Base-by-base conservation (phyloP, 2,329 filamentous ascomycete genomes). In the Incumbomyces lentus region DNA sequence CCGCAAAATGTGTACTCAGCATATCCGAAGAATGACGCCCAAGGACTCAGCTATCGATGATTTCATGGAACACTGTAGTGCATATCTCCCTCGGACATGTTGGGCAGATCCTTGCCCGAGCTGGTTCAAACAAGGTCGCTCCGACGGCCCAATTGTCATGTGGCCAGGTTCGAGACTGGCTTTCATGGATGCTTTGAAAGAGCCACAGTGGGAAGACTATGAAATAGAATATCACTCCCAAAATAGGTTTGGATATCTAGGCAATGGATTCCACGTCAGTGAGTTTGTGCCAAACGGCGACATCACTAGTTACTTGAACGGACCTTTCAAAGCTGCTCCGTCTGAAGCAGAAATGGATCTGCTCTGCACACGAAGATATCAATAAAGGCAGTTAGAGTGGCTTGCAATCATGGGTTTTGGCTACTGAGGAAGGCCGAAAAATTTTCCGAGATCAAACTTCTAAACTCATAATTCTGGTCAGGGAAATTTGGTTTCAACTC, bases 201-300 rank as follows among this genome's bases (percentile, higher is more conserved):
- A 54, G 46, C 60, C 62, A 22, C 49, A 66, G 46, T 68, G 60
- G 52, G 66, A 70, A 52, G 67, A 70, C 53, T 69, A 54, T 51
- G 63, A 68, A 31, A 66, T 69, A 32, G 60, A 62, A 49, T 63
- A 66, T 46, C 38, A 48, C 22, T 60, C 60, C 55, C 57, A 62
- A 51, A 67, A 68, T 51, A 46, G 58, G 38, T 69, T 65, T 52
- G 59, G 60, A 3, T 69, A 65, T 41, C 48, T 70, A 55, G 67
- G 67, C 1, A 68, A 68, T 55, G 66, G 69, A 1, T 72, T 71
- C 47, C 48, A 51, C 38, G 41, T 48, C 26, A 48, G 44, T 41
- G 50, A 53, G 39, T 26, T 5, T 26, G 34, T 35, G 32, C 46
- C 52, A 29, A 50, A 48, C 7, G 51, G 44, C 33, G 52, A 55